Evolutionary conservation across 2,329 filamentous ascomycete species (phyloP).

Genomic region (Dryadomyces quercus-mongolicae): DNA sequence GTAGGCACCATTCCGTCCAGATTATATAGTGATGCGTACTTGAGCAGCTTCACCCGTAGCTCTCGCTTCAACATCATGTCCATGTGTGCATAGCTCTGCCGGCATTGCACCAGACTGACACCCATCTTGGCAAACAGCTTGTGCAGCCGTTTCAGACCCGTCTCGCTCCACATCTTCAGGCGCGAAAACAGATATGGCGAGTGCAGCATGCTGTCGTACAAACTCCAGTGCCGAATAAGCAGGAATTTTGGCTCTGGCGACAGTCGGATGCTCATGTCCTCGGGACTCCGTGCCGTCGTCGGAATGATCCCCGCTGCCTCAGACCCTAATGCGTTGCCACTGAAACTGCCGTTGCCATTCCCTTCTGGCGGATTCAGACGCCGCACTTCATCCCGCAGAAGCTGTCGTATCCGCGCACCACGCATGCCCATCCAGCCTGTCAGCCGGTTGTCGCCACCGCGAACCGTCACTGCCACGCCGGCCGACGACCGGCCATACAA

Average conservation of each 20-base stretch:
- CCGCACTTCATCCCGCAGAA: constrained; percentile 85
- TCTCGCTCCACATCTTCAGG: constrained; percentile 89
- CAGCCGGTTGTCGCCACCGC: constrained; percentile 40
- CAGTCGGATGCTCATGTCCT: constrained; percentile 81
- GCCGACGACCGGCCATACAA: constrained; percentile 78
- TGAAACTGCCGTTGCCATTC: constrained; percentile 24
- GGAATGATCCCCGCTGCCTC: constrained; percentile 62
- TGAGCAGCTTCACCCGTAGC: constrained; percentile 65
- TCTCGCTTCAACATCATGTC: constrained; percentile 92
- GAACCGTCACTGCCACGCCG: constrained; percentile 54
- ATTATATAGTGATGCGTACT: constrained; percentile 87
- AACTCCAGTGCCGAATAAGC: constrained; percentile 87
- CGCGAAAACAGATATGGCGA: constrained; percentile 88
- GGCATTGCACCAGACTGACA: constrained; percentile 83
- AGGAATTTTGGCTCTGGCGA: constrained; percentile 91
- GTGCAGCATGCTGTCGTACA: constrained; percentile 98
- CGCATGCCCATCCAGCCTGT: constrained; percentile 73
- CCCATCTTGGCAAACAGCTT: constrained; percentile 98
- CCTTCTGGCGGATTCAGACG: constrained; percentile 74
- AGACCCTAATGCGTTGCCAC: constrained; percentile 20
- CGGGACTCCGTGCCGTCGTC: constrained; percentile 76
- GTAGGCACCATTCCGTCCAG: constrained; percentile 86
- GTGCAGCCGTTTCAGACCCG: constrained; percentile 75
- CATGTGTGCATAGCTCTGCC: constrained; percentile 96
- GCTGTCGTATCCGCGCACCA: constrained; percentile 71